These are phyloP conservation scores for Nasturtium officinale DNA, from an alignment of 345 rosid species.

Conservation along the genomic window DNA sequence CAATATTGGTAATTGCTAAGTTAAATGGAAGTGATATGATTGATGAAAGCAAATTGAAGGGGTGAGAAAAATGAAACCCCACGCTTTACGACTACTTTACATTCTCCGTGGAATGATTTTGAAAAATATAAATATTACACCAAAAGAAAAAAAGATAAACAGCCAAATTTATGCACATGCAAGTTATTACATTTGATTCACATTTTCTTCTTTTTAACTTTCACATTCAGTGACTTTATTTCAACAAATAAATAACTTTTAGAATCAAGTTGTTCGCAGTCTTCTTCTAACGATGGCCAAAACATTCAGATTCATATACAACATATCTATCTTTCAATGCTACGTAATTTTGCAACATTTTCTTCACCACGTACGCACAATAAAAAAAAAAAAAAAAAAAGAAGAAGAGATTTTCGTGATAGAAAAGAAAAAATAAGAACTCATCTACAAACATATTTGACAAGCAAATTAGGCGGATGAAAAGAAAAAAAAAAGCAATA, in stretches of 20 bases:
- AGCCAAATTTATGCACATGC: slow-evolving; percentile 36
- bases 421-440: neutral
- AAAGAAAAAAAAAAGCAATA: no score
- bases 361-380: no score
- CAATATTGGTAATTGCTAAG: slow-evolving; percentile 26
- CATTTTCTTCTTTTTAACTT: slow-evolving; percentile 8
- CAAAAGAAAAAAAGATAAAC: slow-evolving; percentile 35
- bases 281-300: no score
- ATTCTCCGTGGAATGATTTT: slow-evolving; percentile 32
- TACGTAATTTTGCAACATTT: no score
- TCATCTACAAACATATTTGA: neutral
- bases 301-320: no score
- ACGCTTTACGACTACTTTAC: slow-evolving; percentile 47
- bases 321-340: no score
- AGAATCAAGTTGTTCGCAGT: slow-evolving; percentile 17
- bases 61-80: slow-evolving; percentile 38
- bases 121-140: slow-evolving; percentile 33
- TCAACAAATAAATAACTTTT: neutral
- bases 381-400: no score
- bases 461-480: neutral
- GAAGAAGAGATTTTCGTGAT: neutral
- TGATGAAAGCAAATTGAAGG: slow-evolving; percentile 37
- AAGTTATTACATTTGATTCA: slow-evolving; percentile 25
- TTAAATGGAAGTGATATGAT: slow-evolving; percentile 41
- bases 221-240: slow-evolving; percentile 11